phyloP scores from a whole-genome alignment of 257 asterid genomes.

The Solanum chilense region DNA sequence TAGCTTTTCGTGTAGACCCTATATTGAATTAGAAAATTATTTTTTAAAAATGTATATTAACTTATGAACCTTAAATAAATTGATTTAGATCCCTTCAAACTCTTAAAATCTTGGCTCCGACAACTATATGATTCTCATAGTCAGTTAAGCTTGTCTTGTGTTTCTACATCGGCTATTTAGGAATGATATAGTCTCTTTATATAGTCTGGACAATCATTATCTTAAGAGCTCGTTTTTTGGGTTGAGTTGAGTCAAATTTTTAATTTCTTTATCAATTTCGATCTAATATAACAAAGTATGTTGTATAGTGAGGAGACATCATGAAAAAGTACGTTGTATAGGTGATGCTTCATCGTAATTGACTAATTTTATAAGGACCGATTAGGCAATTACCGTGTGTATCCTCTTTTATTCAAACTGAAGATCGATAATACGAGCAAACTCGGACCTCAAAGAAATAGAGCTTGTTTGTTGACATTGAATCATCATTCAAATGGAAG shows the following conservation, averaged over 20 bases:
- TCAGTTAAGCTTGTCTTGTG: not conserved
- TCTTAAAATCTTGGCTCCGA: too few species aligned
- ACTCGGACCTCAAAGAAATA: not conserved
- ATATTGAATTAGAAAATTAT: accelerated
- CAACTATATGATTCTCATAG: not conserved
- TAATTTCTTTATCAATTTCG: accelerated
- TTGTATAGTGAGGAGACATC: not conserved
- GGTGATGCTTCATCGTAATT: not conserved
- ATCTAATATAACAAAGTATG: not conserved
- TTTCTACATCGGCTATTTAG: not conserved
- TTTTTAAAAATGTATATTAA: too few species aligned
- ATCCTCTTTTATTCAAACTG: not conserved
- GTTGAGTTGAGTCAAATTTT: not conserved
- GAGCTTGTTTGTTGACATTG: not conserved
- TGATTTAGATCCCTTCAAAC: too few species aligned
- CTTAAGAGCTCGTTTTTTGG: accelerated
- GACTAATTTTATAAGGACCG: not conserved
- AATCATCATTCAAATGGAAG: not conserved
- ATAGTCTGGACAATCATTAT: not conserved
- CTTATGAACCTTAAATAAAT: too few species aligned
- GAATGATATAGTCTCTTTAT: not conserved
- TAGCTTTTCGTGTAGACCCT: too few species aligned
- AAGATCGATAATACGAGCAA: not conserved
- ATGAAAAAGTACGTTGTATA: not conserved
- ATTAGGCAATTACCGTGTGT: not conserved